Conservation (phyloP, 2,329 filamentous ascomycete species). For the Coniochaeta hoffmannii region DNA sequence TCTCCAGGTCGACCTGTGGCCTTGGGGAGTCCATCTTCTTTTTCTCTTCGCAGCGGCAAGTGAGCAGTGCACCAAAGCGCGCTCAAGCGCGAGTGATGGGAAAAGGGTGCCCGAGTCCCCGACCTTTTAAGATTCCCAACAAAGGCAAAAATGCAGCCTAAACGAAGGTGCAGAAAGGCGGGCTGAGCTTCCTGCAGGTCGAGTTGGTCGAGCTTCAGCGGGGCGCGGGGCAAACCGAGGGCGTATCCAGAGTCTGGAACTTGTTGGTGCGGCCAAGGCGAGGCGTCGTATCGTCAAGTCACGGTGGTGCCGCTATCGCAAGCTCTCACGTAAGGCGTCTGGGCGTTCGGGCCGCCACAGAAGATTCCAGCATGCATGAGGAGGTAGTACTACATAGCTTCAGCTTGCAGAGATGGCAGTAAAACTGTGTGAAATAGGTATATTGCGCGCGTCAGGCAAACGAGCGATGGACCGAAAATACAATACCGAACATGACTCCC, state of each 20-base stretch:
- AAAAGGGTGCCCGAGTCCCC: too few species aligned
- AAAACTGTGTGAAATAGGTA: not conserved
- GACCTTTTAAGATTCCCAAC: too few species aligned
- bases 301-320: not conserved
- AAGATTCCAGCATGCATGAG: not conserved
- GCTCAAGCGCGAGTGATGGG: too few species aligned
- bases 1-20: conserved; percentile 67
- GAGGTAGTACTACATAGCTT: not conserved
- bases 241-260: too few species aligned
- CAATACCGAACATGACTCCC: not conserved
- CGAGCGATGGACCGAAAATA: not conserved
- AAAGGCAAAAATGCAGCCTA: too few species aligned
- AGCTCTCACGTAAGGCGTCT: not conserved
- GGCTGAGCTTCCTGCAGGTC: not conserved
- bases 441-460: not conserved
- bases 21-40: conserved; percentile 41
- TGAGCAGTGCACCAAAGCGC: too few species aligned
- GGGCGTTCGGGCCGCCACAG: not conserved
- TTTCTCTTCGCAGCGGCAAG: too few species aligned
- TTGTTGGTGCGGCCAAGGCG: not conserved
- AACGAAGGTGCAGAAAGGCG: too few species aligned
- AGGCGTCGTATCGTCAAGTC: not conserved
- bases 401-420: too few species aligned
- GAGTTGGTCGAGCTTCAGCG: not conserved
- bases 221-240: not conserved